Evolutionary conservation across 257 asterid species (phyloP), one percentile per base, ranked within the genome.

Genomic region (Echites panduratus): DNA sequence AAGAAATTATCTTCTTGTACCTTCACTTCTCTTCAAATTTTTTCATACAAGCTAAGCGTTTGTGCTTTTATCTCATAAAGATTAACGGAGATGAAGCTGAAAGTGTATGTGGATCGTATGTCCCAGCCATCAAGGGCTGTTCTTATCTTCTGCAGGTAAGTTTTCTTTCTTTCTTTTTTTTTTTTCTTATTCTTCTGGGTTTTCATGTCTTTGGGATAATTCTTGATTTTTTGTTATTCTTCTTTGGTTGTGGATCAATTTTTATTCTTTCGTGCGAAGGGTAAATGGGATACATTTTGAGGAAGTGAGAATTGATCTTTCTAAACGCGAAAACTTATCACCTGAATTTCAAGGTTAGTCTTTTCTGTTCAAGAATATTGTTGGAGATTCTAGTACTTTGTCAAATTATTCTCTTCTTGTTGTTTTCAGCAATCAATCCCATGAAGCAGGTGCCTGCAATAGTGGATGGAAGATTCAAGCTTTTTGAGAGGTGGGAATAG

Each of bases 101-200:
- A 87, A 77, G 62, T 94, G 54, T 94, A 80, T 47, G 97, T 82
- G 0, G 99, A 91, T 86, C 95, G 99, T 9, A 76, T 89, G 85
- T 89, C 97, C 19, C 97, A 91, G 71, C 99, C 99, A 20, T 86
- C 96, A 24, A 95, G 96, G n/a, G 96, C 98, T 41, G 49, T 91
- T 73, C 80, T 94, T 54, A 79, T 94, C 70, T 91, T 94, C 86
- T 94, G 99, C 99, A 91, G 85, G 99, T 94, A 91, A 61, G 75
- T 32, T n/a, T n/a, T n/a, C n/a, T n/a, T n/a, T n/a, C n/a, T n/a
- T n/a, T n/a, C n/a, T n/a, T n/a, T n/a, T n/a, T n/a, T n/a, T n/a
- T n/a, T n/a, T n/a, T n/a, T 73, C 53, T 48, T 32, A 22, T 27
- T 71, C 53, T 12, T 26, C 68, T 66, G 27, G 50, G 45, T 68